phyloP scores from a whole-genome alignment of 2,329 filamentous ascomycete species.

The Tolypocladium ovalisporum region DNA sequence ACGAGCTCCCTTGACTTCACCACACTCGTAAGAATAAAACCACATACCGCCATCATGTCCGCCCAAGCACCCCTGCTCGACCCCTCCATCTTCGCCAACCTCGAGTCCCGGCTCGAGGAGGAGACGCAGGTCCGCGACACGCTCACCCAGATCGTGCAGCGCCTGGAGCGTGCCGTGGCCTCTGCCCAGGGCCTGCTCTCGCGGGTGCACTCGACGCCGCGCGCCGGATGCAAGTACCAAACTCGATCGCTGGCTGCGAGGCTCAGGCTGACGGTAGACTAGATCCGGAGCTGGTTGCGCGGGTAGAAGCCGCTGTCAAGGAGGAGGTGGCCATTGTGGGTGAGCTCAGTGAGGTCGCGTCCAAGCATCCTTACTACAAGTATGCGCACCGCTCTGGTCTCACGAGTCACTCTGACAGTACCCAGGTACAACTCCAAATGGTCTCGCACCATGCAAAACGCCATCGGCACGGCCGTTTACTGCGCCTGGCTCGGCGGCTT shows the following conservation, averaged over 20 bases:
- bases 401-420: neutral
- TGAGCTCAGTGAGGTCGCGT: conserved; percentile 62
- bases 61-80: conserved; percentile 41
- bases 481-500: conserved; percentile 73
- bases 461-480: conserved; percentile 48
- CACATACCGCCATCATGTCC: conserved; percentile 15
- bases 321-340: conserved; percentile 61
- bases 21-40: too few species aligned
- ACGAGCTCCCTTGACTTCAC: neutral
- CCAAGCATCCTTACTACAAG: conserved; percentile 93
- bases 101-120: conserved; percentile 84
- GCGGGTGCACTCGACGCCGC: conserved; percentile 78
- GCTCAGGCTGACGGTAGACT: neutral
- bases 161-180: conserved; percentile 73
- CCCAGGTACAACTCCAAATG: conserved; percentile 70
- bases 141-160: conserved; percentile 69
- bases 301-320: conserved; percentile 61
- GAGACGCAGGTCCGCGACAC: conserved; percentile 74
- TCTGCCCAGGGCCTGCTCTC: conserved; percentile 76
- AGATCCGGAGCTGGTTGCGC: conserved; percentile 56
- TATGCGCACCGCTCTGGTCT: conserved; percentile 24
- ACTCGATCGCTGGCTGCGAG: neutral
- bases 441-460: conserved; percentile 73
- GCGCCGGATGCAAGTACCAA: conserved; percentile 35
- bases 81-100: conserved; percentile 72